These are phyloP conservation scores for Venustampulla echinocandica DNA, from an alignment of 495 filamentous ascomycete species.

Conservation along the genomic window DNA sequence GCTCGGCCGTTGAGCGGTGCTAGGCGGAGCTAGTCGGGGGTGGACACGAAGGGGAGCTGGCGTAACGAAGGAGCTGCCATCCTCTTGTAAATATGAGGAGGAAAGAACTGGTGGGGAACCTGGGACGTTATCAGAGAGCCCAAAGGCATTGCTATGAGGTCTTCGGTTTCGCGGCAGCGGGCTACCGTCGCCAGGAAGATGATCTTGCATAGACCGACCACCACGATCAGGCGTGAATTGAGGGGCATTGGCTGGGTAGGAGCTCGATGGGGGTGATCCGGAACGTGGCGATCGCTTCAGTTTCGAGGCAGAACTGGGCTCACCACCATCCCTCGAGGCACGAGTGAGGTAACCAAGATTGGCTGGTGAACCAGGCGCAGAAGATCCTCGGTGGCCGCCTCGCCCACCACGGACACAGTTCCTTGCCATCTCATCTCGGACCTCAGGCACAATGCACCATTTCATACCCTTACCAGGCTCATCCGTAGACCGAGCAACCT, in stretches of 20 bases:
- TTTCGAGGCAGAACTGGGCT: slow-evolving; percentile 40
- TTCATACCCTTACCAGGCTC: slow-evolving; percentile 99
- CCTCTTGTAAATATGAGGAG: slow-evolving; percentile 49
- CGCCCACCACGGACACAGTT: slow-evolving; percentile 40
- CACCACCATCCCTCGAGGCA: slow-evolving; percentile 39
- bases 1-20: slow-evolving; percentile 80
- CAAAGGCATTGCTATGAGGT: slow-evolving; percentile 39
- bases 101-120: slow-evolving; percentile 65
- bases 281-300: slow-evolving; percentile 39
- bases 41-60: slow-evolving; percentile 79
- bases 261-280: slow-evolving; percentile 37
- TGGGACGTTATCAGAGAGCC: slow-evolving; percentile 48
- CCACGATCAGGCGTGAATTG: slow-evolving; percentile 52
- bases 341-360: slow-evolving; percentile 32
- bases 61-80: slow-evolving; percentile 57
- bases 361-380: slow-evolving; percentile 47
- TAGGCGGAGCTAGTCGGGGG: slow-evolving; percentile 77
- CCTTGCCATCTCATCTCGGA: slow-evolving; percentile 60
- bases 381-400: slow-evolving; percentile 50
- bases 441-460: slow-evolving; percentile 79
- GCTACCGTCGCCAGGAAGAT: slow-evolving; percentile 40
- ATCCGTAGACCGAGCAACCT: slow-evolving; percentile 81
- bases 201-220: slow-evolving; percentile 39
- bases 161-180: slow-evolving; percentile 43
- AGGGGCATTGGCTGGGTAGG: slow-evolving; percentile 33